Percentiles rank a stretch among this genome's conserved stretches.
Conservation (phyloP, 306 rosid species). For the Castanopsis chinensis region DNA sequence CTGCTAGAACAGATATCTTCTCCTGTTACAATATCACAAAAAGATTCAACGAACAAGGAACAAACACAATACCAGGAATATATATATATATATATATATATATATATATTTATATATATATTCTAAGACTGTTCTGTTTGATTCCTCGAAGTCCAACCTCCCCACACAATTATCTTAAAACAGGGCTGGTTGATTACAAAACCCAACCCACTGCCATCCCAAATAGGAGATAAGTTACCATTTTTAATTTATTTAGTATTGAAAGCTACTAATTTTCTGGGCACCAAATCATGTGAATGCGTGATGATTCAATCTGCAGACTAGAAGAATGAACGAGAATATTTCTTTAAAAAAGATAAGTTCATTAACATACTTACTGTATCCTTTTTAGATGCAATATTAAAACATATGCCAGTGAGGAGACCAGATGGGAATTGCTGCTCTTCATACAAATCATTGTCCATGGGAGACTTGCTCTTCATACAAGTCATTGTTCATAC, state of each 20-base stretch:
- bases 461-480: not conserved
- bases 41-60: not conserved
- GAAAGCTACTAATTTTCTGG: not conserved
- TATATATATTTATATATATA: not conserved
- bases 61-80: not conserved
- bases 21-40: conserved; percentile 50
- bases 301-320: not conserved
- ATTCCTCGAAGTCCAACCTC: not conserved
- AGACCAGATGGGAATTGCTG: conserved; percentile 38
- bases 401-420: conserved; percentile 46
- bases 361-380: conserved; percentile 45
- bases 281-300: not conserved
- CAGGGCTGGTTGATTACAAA: not conserved
- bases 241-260: not conserved
- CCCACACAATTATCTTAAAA: not conserved
- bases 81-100: too few species aligned
- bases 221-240: not conserved
- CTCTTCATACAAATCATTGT: not conserved
- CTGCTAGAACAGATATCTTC: conserved; percentile 44
- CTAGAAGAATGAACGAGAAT: not conserved
- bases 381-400: conserved; percentile 41
- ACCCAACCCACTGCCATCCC: not conserved
- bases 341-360: too few species aligned
- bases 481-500: conserved; percentile 54
- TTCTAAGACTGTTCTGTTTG: not conserved